A percentile compares a stretch with the other conserved stretches of the same genome.
Evolutionary conservation across 1,284 basidiomycete species (phyloP).

Genomic region (Laetiporus sulphureus): DNA sequence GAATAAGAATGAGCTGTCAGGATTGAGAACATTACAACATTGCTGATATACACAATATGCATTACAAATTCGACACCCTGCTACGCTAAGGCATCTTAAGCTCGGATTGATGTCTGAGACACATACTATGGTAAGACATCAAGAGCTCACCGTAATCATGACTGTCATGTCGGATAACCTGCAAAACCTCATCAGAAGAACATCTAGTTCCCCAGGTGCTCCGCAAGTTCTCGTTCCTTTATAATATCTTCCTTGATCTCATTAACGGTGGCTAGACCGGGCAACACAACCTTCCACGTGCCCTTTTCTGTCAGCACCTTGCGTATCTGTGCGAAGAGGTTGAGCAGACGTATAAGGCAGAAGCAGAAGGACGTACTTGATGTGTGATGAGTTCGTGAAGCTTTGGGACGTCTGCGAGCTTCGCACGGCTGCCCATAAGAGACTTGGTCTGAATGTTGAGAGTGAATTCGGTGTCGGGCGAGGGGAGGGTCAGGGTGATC

Average conservation of each 20-base stretch:
- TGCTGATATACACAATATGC: too few species aligned
- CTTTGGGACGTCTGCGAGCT: constrained; percentile 78
- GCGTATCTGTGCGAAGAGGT: constrained; percentile 21
- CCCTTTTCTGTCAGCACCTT: constrained; percentile 49
- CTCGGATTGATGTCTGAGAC: too few species aligned
- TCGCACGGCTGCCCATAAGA: constrained; percentile 76
- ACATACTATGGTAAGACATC: too few species aligned
- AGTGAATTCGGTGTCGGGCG: constrained; percentile 33
- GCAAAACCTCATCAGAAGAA: too few species aligned
- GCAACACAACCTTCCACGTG: constrained; percentile 63
- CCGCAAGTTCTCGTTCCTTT: constrained; percentile 24
- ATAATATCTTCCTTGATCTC: constrained; percentile 38
- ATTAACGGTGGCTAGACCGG: constrained; percentile 47
- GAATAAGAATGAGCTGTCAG: too few species aligned
- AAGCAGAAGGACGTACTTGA: constrained; percentile 44
- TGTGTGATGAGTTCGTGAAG: constrained; percentile 76
- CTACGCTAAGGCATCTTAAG: too few species aligned
- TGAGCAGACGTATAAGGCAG: background rate
- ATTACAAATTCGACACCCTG: too few species aligned
- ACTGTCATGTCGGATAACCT: too few species aligned
- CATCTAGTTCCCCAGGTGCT: too few species aligned
- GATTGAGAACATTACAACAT: too few species aligned
- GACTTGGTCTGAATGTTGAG: constrained; percentile 70
- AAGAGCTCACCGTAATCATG: too few species aligned
- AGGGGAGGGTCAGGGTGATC: constrained; percentile 54